These are phyloP conservation scores for Dysphania ambrosioides DNA, from an alignment of 148 eudicot species.

Conservation along the genomic window DNA sequence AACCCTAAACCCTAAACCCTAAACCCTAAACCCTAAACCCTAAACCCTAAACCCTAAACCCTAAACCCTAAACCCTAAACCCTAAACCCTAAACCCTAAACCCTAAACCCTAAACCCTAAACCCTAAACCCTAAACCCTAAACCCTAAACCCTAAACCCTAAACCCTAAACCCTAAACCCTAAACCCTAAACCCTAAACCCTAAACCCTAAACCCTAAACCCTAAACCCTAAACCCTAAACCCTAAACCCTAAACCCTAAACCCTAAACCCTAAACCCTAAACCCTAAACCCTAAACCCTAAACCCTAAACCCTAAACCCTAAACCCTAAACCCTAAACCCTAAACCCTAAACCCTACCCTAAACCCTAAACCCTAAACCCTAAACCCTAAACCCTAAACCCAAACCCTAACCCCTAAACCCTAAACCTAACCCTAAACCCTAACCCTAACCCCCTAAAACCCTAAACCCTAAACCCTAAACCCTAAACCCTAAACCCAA, in stretches of 20 bases:
- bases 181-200: conserved; percentile 27
- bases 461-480: conserved; percentile 26
- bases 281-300: conserved; percentile 26
- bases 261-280: conserved; percentile 29
- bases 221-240: conserved; percentile 29
- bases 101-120: conserved; percentile 27
- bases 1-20: conserved; percentile 29
- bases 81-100: conserved; percentile 20
- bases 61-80: conserved; percentile 21
- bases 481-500: conserved; percentile 25
- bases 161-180: conserved; percentile 29
- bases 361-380: conserved; percentile 19
- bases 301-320: conserved; percentile 27
- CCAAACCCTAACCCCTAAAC: conserved; percentile 16
- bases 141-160: conserved; percentile 25
- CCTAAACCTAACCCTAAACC: conserved; percentile 15
- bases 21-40: conserved; percentile 29
- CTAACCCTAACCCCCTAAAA: conserved; percentile 9
- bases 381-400: conserved; percentile 14
- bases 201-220: conserved; percentile 25
- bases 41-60: conserved; percentile 24
- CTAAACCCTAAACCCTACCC: conserved; percentile 26
- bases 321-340: conserved; percentile 24
- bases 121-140: conserved; percentile 25
- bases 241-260: conserved; percentile 31